Conservation (phyloP, 441 rosid genomes). For the Capsella rubella region DNA sequence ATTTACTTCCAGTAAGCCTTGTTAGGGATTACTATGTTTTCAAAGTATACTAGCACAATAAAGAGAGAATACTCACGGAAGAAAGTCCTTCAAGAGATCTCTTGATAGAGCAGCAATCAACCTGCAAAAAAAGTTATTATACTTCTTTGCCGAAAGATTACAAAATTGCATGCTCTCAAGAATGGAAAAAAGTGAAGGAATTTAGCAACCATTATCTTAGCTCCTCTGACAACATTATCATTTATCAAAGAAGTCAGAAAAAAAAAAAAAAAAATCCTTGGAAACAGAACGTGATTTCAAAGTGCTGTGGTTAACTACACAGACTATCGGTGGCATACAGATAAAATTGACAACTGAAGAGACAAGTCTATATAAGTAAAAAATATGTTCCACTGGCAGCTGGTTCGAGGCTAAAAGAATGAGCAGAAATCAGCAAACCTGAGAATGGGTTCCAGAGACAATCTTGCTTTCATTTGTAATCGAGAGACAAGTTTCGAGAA, state of each 20-base stretch:
- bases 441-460: slow-evolving; percentile 91
- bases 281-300: slow-evolving; percentile 6
- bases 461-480: slow-evolving; percentile 81
- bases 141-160: slow-evolving; percentile 13
- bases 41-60: slow-evolving; percentile 14
- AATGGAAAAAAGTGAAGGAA: slow-evolving; percentile 2
- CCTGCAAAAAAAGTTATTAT: slow-evolving; percentile 53
- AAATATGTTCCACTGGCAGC: slow-evolving; percentile 12
- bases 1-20: slow-evolving; percentile 5
- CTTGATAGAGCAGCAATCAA: slow-evolving; percentile 87
- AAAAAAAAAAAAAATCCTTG: slow-evolving; percentile 5
- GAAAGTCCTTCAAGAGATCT: slow-evolving; percentile 80
- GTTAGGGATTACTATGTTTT: slow-evolving; percentile 21
- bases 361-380: slow-evolving; percentile 15
- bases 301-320: slow-evolving; percentile 25
- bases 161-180: slow-evolving; percentile 10
- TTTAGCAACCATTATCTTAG: slow-evolving; percentile 13
- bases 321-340: slow-evolving; percentile 20
- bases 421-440: slow-evolving; percentile 54
- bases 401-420: slow-evolving; percentile 18
- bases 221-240: slow-evolving; percentile 12
- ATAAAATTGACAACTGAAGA: slow-evolving; percentile 27
- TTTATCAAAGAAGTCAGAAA: slow-evolving; percentile 12
- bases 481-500: slow-evolving; percentile 71
- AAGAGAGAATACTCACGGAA: slow-evolving; percentile 64